Conservation (phyloP, 2,329 filamentous ascomycete genomes). For the Colletotrichum tabaci region DNA sequence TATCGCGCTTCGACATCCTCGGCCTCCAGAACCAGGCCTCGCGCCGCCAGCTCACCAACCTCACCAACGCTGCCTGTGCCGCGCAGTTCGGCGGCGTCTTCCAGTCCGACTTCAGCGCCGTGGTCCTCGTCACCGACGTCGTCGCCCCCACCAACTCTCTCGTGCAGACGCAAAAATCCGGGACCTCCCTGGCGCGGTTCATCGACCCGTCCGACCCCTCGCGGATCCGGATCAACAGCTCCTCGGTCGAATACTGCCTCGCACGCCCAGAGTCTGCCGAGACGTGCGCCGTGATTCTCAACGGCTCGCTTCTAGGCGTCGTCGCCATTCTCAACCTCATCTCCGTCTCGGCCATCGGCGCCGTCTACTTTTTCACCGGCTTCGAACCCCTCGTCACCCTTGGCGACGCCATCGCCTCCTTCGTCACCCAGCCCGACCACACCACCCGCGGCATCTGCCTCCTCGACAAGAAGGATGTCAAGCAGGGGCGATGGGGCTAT, state of each 20-base stretch:
- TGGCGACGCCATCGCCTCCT: conserved; percentile 66
- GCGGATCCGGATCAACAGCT: conserved; percentile 45
- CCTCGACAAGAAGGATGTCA: conserved; percentile 62
- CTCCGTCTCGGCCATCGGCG: conserved; percentile 52
- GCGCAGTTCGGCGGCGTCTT: conserved; percentile 51
- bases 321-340: conserved; percentile 60
- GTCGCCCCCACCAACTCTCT: conserved; percentile 49
- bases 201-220: conserved; percentile 29
- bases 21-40: conserved; percentile 53
- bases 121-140: conserved; percentile 53
- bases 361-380: conserved; percentile 48
- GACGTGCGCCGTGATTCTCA: conserved; percentile 60
- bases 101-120: conserved; percentile 51
- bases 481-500: conserved; percentile 59
- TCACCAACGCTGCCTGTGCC: conserved; percentile 52
- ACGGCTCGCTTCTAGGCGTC: conserved; percentile 59
- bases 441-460: conserved; percentile 61
- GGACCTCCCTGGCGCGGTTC: conserved; percentile 44
- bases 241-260: conserved; percentile 38
- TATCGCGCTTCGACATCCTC: conserved; percentile 53
- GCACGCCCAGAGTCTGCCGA: conserved; percentile 39
- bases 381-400: conserved; percentile 64
- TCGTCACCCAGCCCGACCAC: conserved; percentile 61
- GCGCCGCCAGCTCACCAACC: conserved; percentile 48
- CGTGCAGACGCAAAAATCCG: conserved; percentile 51